Base-by-base conservation (phyloP, 2,329 filamentous ascomycete species). In the Stachybotrys echinatus region DNA sequence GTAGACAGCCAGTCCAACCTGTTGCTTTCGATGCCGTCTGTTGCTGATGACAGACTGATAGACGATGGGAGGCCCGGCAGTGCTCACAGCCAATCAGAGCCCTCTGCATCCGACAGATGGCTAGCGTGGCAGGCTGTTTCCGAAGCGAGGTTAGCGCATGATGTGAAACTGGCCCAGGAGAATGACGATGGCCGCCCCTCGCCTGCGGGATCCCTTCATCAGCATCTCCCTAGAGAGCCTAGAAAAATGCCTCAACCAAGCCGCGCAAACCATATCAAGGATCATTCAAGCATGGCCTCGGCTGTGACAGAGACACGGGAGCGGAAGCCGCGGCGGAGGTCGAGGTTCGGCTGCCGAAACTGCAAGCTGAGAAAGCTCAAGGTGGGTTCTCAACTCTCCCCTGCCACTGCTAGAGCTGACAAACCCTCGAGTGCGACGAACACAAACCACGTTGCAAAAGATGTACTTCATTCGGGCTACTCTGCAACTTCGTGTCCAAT, bases 341-440 rank as follows among this genome's bases (percentile, higher is more conserved):
- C 74, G 17, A 68, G 72, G 58, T 66, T 63, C 52, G 75, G 75
- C 31, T 79, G 75, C 48, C 69, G 72, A 12, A 78, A 77, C 55
- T 79, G 75, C 61, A 77, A 77, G 58, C 66, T 77, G 5, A 57
- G 75, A 51, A 75, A 75, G 54, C 52, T 78, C 48, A 78, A 76
- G 65, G 74, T 74, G 21, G 3, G 55, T 47, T 6, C 4, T 37
- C 18, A 8, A 4, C 44, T 6, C 12, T 23, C 20, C 21, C 18
- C 10, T 10, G n/a, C 18, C 10, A 5, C 10, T 34, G 3, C 27
- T 2, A 10, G 23, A 7, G 21, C 37, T 12, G 10, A 45, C 39
- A 23, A 19, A 8, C 22, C 1, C 10, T 8, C 22, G 31, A 77
- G 74, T 78, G 75, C 39, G 74, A 77, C 39, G 74, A 77, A 58